These are phyloP conservation scores for Pholiota molesta DNA, from an alignment of 768 basidiomycete genomes.

Conservation along the genomic window DNA sequence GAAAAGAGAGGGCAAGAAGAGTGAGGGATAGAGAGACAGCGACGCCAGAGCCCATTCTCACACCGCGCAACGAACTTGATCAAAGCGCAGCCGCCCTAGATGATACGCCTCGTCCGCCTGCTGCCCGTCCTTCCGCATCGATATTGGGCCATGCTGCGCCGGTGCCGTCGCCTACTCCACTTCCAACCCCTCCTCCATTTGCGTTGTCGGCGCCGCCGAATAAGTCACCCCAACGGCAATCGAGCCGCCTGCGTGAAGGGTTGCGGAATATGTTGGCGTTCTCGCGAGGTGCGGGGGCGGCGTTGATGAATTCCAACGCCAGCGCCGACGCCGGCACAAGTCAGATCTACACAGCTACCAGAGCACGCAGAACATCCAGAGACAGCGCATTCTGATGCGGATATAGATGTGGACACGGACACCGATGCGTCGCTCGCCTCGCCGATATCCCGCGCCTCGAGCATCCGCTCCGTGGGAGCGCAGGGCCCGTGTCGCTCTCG, in stretches of 20 bases:
- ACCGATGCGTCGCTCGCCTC: neutral
- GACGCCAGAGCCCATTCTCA: neutral
- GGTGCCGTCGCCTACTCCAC: neutral
- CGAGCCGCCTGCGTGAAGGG: constrained; percentile 21
- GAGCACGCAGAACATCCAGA: neutral
- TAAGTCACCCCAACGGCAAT: constrained; percentile 12
- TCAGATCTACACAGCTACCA: no score
- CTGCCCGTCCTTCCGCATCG: neutral
- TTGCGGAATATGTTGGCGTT: constrained; percentile 27
- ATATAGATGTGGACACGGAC: neutral
- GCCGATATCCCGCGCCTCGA: constrained; percentile 7
- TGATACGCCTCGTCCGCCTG: constrained; percentile 1
- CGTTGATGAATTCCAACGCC: neutral
- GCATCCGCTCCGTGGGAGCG: neutral
- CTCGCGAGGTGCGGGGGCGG: constrained; percentile 14
- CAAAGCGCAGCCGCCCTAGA: neutral
- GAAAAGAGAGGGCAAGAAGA: constrained; percentile 8
- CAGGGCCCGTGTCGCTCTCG: neutral
- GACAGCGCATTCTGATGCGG: neutral
- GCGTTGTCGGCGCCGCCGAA: neutral
- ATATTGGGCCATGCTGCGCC: neutral
- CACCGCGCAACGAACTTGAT: neutral
- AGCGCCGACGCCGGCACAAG: no score
- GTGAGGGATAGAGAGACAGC: constrained; percentile 1
- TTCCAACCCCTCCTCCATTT: neutral